Evolutionary conservation across 768 basidiomycete species (phyloP), one percentile per base, ranked within the genome.

Genomic region (Chlorophyllum brunneum): DNA sequence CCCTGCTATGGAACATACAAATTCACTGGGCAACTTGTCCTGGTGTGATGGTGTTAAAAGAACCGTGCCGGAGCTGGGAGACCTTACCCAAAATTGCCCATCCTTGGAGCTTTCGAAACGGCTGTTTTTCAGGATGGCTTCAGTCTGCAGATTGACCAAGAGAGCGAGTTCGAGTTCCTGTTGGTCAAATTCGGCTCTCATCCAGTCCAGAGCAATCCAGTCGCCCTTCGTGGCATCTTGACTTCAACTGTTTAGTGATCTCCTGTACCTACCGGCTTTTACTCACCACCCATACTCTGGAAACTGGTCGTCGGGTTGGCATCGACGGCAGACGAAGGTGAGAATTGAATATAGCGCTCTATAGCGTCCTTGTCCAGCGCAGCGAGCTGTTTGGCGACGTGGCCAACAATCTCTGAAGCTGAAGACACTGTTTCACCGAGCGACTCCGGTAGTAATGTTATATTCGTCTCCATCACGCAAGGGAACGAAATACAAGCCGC

Each of bases 241-340:
- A 2, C 29, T 8, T 5, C 20, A 7, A 29, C 18, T 27, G 22
- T 15, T 41, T 15, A 43, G 27, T 31, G n/a, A 15, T 29, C 11
- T 31, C 5, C 4, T 29, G 27, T 30, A 38, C 30, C 37, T 31
- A 44, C 33, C 29, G 18, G 40, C 30, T 30, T 20, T 55, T 9
- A 63, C 77, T 49, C 58, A 82, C 84, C 59, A 53, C 65, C 56
- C 26, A 67, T 59, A 61, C 81, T 82, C 29, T 68, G 70, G 58
- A 86, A 86, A 0, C 64, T 71, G 27, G 81, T 83, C 7, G 64
- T 63, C 3, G 61, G 56, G n/a, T 69, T 59, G 5, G 76, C 74
- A 65, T 86, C 83, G 4, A 84, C 83, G 3, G 81, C 83, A 60
- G 69, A 65, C 10, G 79, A 81, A 22, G 74, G 71, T 23, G 82